A percentile compares a stretch with the other conserved stretches of the same genome.
These are phyloP conservation scores for Penicillium occitanis DNA, from an alignment of 2,329 filamentous ascomycete species.

Conservation along the genomic window DNA sequence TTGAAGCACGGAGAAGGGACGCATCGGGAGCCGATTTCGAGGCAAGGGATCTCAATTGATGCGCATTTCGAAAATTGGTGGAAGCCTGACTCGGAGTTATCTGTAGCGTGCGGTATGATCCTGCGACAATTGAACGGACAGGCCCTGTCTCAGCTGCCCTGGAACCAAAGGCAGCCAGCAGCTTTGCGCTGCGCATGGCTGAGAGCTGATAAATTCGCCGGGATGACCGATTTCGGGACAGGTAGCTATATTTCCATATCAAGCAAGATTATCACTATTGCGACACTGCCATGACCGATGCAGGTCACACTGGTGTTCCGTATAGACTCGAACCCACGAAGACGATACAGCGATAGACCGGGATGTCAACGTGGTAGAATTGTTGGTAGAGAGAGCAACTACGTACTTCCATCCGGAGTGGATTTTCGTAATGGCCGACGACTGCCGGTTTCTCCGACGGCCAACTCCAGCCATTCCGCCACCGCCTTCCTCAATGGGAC, in stretches of 20 bases:
- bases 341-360: not conserved
- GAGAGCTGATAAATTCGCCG: conserved; percentile 28
- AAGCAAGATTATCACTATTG: conserved; percentile 23
- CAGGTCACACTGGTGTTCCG: not conserved
- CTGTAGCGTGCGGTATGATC: conserved; percentile 1
- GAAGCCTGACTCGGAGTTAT: not conserved
- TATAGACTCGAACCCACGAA: not conserved
- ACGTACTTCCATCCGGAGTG: not conserved
- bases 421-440: conserved; percentile 13
- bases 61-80: conserved; percentile 23
- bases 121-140: conserved; percentile 7
- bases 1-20: conserved; percentile 21
- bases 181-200: conserved; percentile 45
- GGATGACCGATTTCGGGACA: conserved; percentile 29
- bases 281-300: conserved; percentile 25
- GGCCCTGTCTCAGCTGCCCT: conserved; percentile 12
- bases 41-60: conserved; percentile 24
- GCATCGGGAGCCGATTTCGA: conserved; percentile 10
- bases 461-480: conserved; percentile 13
- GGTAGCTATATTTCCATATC: conserved; percentile 35
- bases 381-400: not conserved
- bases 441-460: conserved; percentile 3
- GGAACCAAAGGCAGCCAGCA: conserved; percentile 36
- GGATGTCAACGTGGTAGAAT: conserved; percentile 6
- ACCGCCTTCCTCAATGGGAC: not conserved